Evolutionary conservation across 2,329 filamentous ascomycete species (phyloP), one percentile per base, ranked within the genome.

Genomic region (Fusarium austroafricanum): DNA sequence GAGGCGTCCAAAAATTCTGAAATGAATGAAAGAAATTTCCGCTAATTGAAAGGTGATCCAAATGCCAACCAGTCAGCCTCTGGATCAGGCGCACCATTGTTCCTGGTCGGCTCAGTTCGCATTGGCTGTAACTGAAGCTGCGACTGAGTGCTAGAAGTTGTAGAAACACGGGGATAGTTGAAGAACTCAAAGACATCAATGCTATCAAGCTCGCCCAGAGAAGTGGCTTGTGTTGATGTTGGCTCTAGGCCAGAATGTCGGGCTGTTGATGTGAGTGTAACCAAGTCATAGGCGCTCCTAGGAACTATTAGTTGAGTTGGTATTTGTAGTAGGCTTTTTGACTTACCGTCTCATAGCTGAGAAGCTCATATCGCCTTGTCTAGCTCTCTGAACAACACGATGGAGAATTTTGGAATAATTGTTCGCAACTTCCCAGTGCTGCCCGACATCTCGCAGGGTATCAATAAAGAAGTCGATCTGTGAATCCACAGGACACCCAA

Each of bases 111-210:
- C 5, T 67, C 65, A n/a, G 33, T 15, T 5, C 65, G 60, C 20
- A 55, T 49, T 6, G 49, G 44, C 11, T 58, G 61, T 4, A 33
- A 11, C 9, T 61, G 61, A 12, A 29, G 4, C 11, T 61, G 61
- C 0, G 55, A 57, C 29, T 78, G 75, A 2, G 71, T 69, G 6
- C 58, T 68, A 0, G 70, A 49, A 0, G 58, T 55, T 11, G 67
- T 58, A 2, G 72, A 55, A 2, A 79, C 57, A 18, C 78, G 79
- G 14, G 81, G 81, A 40, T 79, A 80, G 23, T 82, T 81, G 71
- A 83, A 83, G 57, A 83, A 83, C 65, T 82, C 81, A 43, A 83
- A 83, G 5, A 83, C 75, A 26, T 83, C 80, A 20, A 83, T 80
- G 43, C 78, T 79, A 59, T 83, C 81, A 4, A 83, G 73, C 56